Evolutionary conservation across 371 early-diverging fungal genomes (phyloP).

Genomic region (Umbelopsis sp.): DNA sequence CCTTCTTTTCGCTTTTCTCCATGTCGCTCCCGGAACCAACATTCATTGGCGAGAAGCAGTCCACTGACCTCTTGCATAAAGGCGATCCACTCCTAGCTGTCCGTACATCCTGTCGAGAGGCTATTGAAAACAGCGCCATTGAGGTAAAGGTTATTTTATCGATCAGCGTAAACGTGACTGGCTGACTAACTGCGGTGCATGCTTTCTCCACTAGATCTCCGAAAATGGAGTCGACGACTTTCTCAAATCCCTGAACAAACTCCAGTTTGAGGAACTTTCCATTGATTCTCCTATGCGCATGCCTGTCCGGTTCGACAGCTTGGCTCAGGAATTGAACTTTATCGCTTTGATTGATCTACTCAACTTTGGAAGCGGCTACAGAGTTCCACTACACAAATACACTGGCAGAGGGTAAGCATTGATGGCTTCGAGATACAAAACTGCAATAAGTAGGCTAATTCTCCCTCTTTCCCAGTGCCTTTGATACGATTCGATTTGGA

Average conservation of each 20-base stretch:
- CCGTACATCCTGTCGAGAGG: slow-evolving; percentile 36
- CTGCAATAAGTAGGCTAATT: not conserved
- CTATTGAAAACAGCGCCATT: slow-evolving; percentile 33
- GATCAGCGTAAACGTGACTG: too few species aligned
- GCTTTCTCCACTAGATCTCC: slow-evolving; percentile 27
- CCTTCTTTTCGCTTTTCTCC: not conserved
- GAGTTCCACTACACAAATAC: slow-evolving; percentile 64
- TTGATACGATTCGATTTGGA: slow-evolving; percentile 82
- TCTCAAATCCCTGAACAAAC: slow-evolving; percentile 31
- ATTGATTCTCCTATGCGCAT: slow-evolving; percentile 61
- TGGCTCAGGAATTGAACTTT: slow-evolving; percentile 77
- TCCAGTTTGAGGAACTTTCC: slow-evolving; percentile 42
- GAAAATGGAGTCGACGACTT: slow-evolving; percentile 31
- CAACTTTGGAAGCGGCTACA: slow-evolving; percentile 73
- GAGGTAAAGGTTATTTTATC: slow-evolving; percentile 18
- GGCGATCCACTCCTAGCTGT: slow-evolving; percentile 40
- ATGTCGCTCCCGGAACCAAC: slow-evolving; percentile 28
- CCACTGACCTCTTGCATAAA: not conserved
- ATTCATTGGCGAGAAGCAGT: not conserved
- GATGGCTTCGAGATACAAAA: not conserved
- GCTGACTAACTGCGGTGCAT: too few species aligned
- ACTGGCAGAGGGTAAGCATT: slow-evolving; percentile 60
- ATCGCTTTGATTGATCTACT: slow-evolving; percentile 73
- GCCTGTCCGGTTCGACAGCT: slow-evolving; percentile 73
- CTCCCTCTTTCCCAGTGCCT: slow-evolving; percentile 43